Evolutionary conservation across 768 basidiomycete species (phyloP).

Genomic region (Mycena floridula): DNA sequence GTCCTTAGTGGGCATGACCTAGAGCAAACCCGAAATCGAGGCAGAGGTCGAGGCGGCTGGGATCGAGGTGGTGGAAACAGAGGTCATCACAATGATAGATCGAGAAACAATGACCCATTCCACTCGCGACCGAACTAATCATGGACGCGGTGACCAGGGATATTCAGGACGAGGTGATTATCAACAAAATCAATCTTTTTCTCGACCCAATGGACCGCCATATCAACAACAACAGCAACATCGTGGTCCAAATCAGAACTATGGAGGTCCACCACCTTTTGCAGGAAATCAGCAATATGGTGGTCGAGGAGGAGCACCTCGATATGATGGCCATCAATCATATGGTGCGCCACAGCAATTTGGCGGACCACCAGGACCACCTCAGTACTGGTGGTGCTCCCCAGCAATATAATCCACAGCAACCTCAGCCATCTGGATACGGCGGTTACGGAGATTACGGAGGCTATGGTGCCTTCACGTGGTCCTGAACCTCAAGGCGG

Average conservation of each 20-base stretch:
- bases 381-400: too few relatives aligned
- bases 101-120: conserved; percentile 39
- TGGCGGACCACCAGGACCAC: too few relatives aligned
- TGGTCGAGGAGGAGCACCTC: conserved; percentile 12
- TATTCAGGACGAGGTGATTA: conserved; percentile 13
- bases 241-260: conserved; percentile 12
- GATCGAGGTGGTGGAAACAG: conserved; percentile 29
- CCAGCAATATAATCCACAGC: too few relatives aligned
- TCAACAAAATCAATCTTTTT: conserved; percentile 15
- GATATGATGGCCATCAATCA: too few relatives aligned
- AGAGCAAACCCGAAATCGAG: conserved; percentile 58
- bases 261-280: conserved; percentile 18
- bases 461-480: too few relatives aligned
- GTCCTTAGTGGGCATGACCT: conserved; percentile 66
- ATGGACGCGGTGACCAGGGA: neutral
- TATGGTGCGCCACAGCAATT: too few relatives aligned
- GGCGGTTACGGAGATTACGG: conserved; percentile 15
- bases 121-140: conserved; percentile 35
- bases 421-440: too few relatives aligned
- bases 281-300: conserved; percentile 10
- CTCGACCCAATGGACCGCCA: conserved; percentile 25
- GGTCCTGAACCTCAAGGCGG: too few relatives aligned
- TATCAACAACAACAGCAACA: conserved; percentile 13
- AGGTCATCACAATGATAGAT: too few relatives aligned
- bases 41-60: conserved; percentile 37